Evolutionary conservation across 768 basidiomycete species (phyloP), one percentile per base, ranked within the genome.

Genomic region (Hysterangium stoloniferum): DNA sequence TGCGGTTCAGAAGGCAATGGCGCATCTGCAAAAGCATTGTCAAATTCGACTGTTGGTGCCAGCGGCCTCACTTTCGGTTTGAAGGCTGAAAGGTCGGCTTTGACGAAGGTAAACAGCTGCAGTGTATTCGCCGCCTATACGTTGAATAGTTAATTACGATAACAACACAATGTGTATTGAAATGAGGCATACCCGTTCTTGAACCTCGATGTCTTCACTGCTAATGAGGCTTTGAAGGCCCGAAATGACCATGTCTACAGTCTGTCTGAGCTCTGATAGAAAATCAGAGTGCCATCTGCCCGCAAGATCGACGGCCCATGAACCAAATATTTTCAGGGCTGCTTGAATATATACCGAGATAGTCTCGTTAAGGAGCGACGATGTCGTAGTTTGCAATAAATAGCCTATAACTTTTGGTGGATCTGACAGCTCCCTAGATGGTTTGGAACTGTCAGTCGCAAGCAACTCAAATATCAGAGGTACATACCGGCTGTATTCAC

Each of bases 401-500:
- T 84, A 76, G 12, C 79, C 73, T 11, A 93, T 62, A 6, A 89
- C 70, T 48, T 84, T 83, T 48, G 84, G 82, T 0, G 88, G 86
- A 40, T 88, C 85, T 0, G 76, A 65, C n/a, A 93, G 71, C 56
- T 91, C 84, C 38, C 91, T 93, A 59, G 29, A 40, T 20, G 20
- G 29, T 19, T 13, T n/a, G 22, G 13, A 31, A 24, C 13, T 20
- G 25, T 31, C n/a, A n/a, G n/a, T n/a, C n/a, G 40, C 31, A 22
- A 5, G 38, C 17, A 38, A 24, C 12, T 2, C 9, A 19, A 47
- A n/a, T 1, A 24, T n/a, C n/a, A 49, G 29, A 44, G 12, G 27
- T 7, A 71, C 84, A 62, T 58, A 93, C 94, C 80, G 74, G 75
- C 86, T 84, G 63, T 91, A 90, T 67, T 99, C 96, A 17, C 94